phyloP scores from a whole-genome alignment of 805 yeast species.

The Debaryomyces hansenii region DNA sequence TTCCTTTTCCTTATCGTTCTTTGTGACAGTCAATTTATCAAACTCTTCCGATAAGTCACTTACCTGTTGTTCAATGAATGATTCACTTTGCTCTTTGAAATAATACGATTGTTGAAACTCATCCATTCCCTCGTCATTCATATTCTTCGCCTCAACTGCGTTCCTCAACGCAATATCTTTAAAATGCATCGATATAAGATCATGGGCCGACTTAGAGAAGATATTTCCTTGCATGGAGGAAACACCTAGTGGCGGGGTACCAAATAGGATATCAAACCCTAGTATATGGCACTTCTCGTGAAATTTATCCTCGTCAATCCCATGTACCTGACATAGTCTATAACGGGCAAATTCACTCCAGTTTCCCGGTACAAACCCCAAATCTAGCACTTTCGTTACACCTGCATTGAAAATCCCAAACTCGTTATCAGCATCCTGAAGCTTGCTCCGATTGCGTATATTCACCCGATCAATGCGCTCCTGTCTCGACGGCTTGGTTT shows the following conservation, averaged over 20 bases:
- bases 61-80: slow-evolving; percentile 20
- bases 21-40: neutral
- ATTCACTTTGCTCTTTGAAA: slow-evolving; percentile 25
- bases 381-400: slow-evolving; percentile 34
- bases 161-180: slow-evolving; percentile 24
- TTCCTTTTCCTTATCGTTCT: neutral
- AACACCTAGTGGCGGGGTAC: slow-evolving; percentile 78
- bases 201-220: slow-evolving; percentile 48
- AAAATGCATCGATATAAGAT: slow-evolving; percentile 23
- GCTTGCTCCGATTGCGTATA: slow-evolving; percentile 22
- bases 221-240: slow-evolving; percentile 85
- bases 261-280: slow-evolving; percentile 62
- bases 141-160: slow-evolving; percentile 1
- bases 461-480: slow-evolving; percentile 25
- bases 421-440: slow-evolving; percentile 27
- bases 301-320: slow-evolving; percentile 24
- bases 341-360: slow-evolving; percentile 35
- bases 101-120: slow-evolving; percentile 22
- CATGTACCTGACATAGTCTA: slow-evolving; percentile 27
- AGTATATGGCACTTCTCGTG: slow-evolving; percentile 31
- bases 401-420: slow-evolving; percentile 24
- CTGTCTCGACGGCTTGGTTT: slow-evolving; percentile 18
- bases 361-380: slow-evolving; percentile 43
- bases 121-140: neutral
- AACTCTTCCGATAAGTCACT: slow-evolving; percentile 10